A percentile compares a stretch with the other conserved stretches of the same genome.
These are phyloP conservation scores for Penicillium sp. DNA, from an alignment of 2,329 filamentous ascomycete species.

Conservation along the genomic window DNA sequence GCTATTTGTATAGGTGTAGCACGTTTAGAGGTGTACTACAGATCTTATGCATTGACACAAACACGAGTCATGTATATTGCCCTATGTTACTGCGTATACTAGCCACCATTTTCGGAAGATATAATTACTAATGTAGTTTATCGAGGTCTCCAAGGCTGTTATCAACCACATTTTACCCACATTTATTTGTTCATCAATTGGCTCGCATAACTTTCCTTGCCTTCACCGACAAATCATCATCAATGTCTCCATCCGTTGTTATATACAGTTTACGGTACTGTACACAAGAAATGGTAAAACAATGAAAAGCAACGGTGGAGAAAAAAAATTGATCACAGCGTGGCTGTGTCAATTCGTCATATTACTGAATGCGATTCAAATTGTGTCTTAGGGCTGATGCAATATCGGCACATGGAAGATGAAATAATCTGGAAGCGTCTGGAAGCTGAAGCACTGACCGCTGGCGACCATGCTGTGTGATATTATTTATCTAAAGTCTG, in stretches of 20 bases:
- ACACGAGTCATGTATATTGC: background rate
- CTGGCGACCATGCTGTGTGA: conserved; percentile 6
- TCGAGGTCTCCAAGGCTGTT: no score
- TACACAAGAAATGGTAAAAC: background rate
- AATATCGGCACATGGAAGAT: background rate
- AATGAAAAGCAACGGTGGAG: background rate
- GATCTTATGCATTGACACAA: background rate
- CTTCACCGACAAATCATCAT: conserved; percentile 4
- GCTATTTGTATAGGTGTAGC: background rate
- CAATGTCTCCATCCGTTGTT: background rate
- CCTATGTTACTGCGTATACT: background rate
- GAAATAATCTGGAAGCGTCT: background rate
- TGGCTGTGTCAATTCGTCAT: background rate
- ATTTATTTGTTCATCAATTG: conserved; percentile 4
- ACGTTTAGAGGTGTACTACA: background rate
- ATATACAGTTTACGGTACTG: background rate
- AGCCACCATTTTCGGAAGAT: background rate
- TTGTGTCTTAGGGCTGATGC: background rate
- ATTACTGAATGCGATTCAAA: background rate
- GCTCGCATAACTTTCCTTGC: background rate
- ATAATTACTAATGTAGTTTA: background rate
- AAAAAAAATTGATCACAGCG: background rate
- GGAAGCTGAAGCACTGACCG: background rate
- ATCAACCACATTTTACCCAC: background rate
- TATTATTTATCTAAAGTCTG: conserved; percentile 20